These are phyloP conservation scores for Rosa hybrid DNA, from an alignment of 331 rosid genomes.

Conservation along the genomic window DNA sequence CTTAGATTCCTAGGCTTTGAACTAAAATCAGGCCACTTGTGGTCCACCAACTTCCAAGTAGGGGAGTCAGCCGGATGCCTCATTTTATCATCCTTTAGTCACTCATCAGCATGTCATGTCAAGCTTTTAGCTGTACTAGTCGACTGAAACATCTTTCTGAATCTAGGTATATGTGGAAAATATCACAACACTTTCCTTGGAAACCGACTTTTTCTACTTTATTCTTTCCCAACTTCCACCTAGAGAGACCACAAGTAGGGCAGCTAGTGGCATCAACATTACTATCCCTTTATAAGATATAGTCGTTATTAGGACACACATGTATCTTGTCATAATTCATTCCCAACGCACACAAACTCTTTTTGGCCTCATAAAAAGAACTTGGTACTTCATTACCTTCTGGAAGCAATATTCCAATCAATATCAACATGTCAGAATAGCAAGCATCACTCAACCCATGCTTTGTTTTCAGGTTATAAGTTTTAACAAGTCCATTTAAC, in stretches of 20 bases:
- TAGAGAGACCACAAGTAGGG: no score
- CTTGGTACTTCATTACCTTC: background rate
- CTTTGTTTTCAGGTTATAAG: no score
- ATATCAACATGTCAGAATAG: background rate
- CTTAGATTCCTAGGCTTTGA: background rate
- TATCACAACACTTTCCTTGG: constrained; percentile 5
- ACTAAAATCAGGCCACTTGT: background rate
- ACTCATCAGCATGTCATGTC: background rate
- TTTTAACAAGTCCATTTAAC: no score
- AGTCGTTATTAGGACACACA: no score
- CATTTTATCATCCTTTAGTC: background rate
- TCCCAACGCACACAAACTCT: background rate
- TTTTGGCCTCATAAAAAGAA: background rate
- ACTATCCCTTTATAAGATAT: no score
- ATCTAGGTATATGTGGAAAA: background rate
- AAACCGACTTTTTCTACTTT: background rate
- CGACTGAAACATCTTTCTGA: background rate
- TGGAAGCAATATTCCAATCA: background rate
- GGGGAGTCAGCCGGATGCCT: background rate
- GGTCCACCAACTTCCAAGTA: background rate
- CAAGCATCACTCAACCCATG: background rate
- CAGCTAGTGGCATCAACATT: no score
- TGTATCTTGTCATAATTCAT: background rate
- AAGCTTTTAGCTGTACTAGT: background rate
- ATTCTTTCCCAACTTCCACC: no score